Base-by-base conservation (phyloP, 805 yeast genomes). In the Nakazawaea anatomiae region DNA sequence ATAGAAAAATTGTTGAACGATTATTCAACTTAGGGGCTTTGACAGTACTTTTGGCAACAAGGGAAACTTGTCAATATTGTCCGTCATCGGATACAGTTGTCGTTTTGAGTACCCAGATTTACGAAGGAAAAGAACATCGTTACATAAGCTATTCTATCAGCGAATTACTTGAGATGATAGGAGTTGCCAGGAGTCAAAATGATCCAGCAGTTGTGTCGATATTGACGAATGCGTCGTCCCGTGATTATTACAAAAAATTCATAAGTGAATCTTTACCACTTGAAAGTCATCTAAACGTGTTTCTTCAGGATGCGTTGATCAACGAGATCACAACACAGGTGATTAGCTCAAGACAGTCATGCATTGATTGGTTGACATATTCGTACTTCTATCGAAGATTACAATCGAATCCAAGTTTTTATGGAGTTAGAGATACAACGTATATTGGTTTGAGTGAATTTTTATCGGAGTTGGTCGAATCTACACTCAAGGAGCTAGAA, bases 331-430 rank as follows among this genome's bases (percentile, higher is more conserved):
- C 87, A 38, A 77, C 82, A 6, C 72, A 79, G 2, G 72, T 82
- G 11, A 76, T 92, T 52, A 75, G 72, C 44, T 73, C 79, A 6
- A 81, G 87, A 60, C 97, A 91, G 59, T 94, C 87, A 57, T 88
- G 96, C 58, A 79, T 94, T 53, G 97, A 92, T 60, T 89, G 96
- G 95, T 61, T 94, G 35, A 87, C 97, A 0, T 88, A 79, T 62
- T 77, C 96, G 0, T 87, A 83, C 58, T 87, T 91, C 60, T 94
- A 89, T 66, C 74, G 95, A 55, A 73, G 98, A 47, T 63, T 94
- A 25, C 85, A 82, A 51, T 74, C 79, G 36, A 94, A 94, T 63
- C 97, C 99, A 4, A 82, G 94, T 52, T 94, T 78, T 62, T 94
- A 94, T 61, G 96, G 90, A n/a, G 77, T 89, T 6, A 72, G 71